Evolutionary conservation across 345 rosid genomes (phyloP).

Genomic region (Gossypium arboreum): DNA sequence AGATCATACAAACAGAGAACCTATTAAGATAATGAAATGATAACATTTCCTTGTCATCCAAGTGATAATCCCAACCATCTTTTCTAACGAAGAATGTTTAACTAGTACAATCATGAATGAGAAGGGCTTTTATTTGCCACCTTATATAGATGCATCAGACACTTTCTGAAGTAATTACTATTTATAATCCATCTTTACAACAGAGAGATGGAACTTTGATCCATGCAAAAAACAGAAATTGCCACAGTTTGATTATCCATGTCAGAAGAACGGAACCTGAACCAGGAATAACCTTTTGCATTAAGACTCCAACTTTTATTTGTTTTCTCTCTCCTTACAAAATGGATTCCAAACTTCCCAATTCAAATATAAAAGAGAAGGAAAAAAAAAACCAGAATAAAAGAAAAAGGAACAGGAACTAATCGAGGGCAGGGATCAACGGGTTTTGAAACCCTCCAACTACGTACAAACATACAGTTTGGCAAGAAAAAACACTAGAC

Average conservation of each 20-base stretch:
- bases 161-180: constrained; percentile 1
- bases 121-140: not conserved
- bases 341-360: constrained; percentile 15
- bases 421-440: constrained; percentile 17
- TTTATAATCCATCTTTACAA: not conserved
- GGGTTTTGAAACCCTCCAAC: constrained; percentile 26
- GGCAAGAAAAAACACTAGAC: constrained; percentile 13
- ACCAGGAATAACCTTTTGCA: constrained; percentile 3
- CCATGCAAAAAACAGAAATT: not conserved
- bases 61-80: not conserved
- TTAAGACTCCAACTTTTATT: constrained; percentile 28
- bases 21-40: too few species aligned
- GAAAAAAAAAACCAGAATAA: constrained; percentile 25
- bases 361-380: constrained; percentile 20
- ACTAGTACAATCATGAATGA: not conserved
- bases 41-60: too few species aligned
- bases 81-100: not conserved
- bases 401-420: constrained; percentile 6
- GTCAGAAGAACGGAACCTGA: not conserved
- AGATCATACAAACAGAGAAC: too few species aligned
- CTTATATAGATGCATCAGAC: not conserved
- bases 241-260: not conserved
- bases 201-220: not conserved
- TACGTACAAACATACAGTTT: constrained; percentile 31
- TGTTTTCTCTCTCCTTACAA: not conserved